Base-by-base conservation (phyloP, 2,329 filamentous ascomycete species). In the Neonectria sp. region DNA sequence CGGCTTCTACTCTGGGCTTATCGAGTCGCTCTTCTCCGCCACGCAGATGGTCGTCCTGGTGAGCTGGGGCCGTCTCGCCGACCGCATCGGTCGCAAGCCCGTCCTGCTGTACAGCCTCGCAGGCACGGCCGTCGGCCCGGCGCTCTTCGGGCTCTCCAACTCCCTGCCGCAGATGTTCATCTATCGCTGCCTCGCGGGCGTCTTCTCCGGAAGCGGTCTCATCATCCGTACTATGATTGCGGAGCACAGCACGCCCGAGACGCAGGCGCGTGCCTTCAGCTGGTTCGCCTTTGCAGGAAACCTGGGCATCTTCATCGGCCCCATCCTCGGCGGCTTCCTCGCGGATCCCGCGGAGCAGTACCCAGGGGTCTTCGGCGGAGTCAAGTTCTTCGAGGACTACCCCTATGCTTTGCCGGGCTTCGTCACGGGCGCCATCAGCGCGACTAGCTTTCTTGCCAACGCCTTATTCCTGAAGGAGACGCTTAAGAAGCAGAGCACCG, bases 1-100 rank as follows among this genome's bases (percentile, higher is more conserved):
- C 4, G 93, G 93, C 2, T 95, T 95, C 82, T 95, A 94, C 83
- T 89, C 86, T 64, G 93, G 93, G 2, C 82, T 95, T 13, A 94
- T 95, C 76, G 90, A 92, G 82, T 88, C 89, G 46, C 81, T 94
- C 33, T 95, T 95, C 81, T 93, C 90, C 3, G 81, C 92, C 6
- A 92, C 91, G 0, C 93, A 95, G 79, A 94, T 94, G 86, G 63
- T 88, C n/a, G 87, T 95, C 65, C 93, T 95, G 89, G 87, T 95
- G 29, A 82, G 86, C 69, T 95, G 93, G 91, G 92, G 92, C 56
- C 84, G 83, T 11, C 76, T 82, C 2, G 76, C 82, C 3, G 93
- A 96, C 79, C 86, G 87, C 8, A 79, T 91, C 45, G 93, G 93
- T 35, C 87, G 93, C 51, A 94, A 93, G 70, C 92, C 93, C 0